Evolutionary conservation across 2,329 filamentous ascomycete species (phyloP), one percentile per base, ranked within the genome.

Genomic region (Aphanocladium album): DNA sequence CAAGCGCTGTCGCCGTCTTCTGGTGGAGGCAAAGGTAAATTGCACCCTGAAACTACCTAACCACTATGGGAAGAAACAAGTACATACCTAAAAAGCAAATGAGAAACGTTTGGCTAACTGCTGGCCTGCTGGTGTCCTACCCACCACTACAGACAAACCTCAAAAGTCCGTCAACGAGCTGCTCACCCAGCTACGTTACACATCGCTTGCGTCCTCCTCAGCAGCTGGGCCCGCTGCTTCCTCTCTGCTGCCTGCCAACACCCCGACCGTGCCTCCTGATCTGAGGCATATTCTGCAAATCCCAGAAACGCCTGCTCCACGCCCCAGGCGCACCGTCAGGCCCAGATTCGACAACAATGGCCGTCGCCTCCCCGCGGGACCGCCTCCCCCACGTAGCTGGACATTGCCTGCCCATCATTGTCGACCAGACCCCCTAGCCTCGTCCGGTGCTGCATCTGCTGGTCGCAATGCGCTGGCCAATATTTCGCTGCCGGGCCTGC

Each of bases 341-440:
- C 67, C 68, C 54, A 71, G 75, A 62, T 72, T 80, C 46, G 81
- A 81, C 66, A 70, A 70, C 17, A 71, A 75, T 67, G 82, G 83
- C 19, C 76, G 79, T 60, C 77, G 82, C 60, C 71, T 80, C 21
- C 84, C 84, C 11, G 77, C 85, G 2, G 85, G 85, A 0, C 85
- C 85, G 23, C 79, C 83, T 27, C 79, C 85, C 23, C 85, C 85
- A 2, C 76, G 77, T 41, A 86, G 83, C 67, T 88, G 85, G 85
- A 61, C 72, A 16, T 64, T 64, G 52, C 60, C 69, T 78, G 62
- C 62, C 39, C 54, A 61, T 49, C 61, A 60, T 46, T 62, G 65
- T 54, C 25, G 19, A 5, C 3, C 14, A 17, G 9, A 27, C 25
- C n/a, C 45, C 33, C n/a, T 57, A 46, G 17, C 47, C 7, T 27